Evolutionary conservation across 768 basidiomycete genomes (phyloP).

Genomic region (Tulasnella calospora): DNA sequence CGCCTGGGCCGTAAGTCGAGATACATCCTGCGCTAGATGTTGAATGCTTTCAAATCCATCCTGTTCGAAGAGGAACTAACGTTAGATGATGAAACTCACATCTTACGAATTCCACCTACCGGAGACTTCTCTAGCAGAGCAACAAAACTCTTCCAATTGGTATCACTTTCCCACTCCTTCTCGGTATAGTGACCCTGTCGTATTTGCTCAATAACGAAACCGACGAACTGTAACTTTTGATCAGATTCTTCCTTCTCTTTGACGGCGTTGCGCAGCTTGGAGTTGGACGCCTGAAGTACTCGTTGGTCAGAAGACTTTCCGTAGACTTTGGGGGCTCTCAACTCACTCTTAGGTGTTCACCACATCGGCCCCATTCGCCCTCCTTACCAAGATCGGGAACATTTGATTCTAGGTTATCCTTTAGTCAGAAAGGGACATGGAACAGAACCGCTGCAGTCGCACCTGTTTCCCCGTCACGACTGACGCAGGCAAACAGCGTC

Average conservation of each 20-base stretch:
- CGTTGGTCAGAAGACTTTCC: background rate
- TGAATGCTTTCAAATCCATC: background rate
- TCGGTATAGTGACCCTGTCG: background rate
- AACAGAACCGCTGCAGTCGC: background rate
- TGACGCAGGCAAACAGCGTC: background rate
- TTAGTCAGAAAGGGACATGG: background rate
- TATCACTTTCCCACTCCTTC: background rate
- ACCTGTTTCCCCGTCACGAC: background rate
- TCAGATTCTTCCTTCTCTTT: background rate
- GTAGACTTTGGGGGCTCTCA: no score
- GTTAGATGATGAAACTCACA: background rate
- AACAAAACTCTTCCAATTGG: background rate
- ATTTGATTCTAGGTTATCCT: background rate
- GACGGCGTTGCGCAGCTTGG: background rate
- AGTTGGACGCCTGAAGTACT: background rate
- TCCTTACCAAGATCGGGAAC: background rate
- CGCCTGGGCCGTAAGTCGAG: background rate
- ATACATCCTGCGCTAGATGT: background rate
- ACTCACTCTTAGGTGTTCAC: background rate
- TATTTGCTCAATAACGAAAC: background rate
- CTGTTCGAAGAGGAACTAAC: background rate
- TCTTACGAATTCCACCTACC: background rate
- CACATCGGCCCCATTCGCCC: background rate
- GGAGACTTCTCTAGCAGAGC: background rate
- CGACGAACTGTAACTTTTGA: background rate